These are phyloP conservation scores for Alternaria gansuensis DNA, from an alignment of 2,329 filamentous ascomycete genomes.

Conservation along the genomic window DNA sequence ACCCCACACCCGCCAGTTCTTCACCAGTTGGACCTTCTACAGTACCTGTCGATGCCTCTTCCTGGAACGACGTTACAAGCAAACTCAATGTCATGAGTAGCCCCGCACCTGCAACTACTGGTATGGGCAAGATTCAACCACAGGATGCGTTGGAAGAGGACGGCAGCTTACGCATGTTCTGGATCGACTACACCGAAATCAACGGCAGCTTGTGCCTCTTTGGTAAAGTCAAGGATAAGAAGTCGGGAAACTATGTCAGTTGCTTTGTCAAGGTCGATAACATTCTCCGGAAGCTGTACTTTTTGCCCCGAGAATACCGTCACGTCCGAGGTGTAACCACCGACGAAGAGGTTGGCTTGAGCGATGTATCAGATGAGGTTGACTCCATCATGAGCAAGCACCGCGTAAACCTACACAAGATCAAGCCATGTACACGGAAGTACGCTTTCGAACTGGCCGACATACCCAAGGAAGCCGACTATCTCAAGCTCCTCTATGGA, in stretches of 20 bases:
- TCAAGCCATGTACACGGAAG: constrained; percentile 87
- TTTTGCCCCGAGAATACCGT: constrained; percentile 78
- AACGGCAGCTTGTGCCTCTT: constrained; percentile 93
- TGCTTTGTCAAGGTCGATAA: constrained; percentile 98
- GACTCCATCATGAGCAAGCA: constrained; percentile 87
- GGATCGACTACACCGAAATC: constrained; percentile 94
- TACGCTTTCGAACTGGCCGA: constrained; percentile 93
- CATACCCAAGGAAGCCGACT: constrained; percentile 87
- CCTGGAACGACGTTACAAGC: constrained; percentile 87
- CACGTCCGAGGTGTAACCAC: constrained; percentile 71
- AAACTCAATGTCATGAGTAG: constrained; percentile 86
- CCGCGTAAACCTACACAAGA: constrained; percentile 88
- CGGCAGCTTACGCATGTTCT: constrained; percentile 92
- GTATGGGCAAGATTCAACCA: constrained; percentile 81
- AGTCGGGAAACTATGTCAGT: constrained; percentile 79
- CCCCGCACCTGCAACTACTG: constrained; percentile 69
- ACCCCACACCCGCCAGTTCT: constrained; percentile 77
- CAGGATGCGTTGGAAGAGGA: constrained; percentile 92
- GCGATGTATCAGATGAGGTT: constrained; percentile 89
- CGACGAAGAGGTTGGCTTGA: constrained; percentile 81
- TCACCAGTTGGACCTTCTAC: constrained; percentile 73
- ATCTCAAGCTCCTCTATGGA: constrained; percentile 94
- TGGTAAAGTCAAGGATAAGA: constrained; percentile 93
- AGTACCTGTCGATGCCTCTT: constrained; percentile 72
- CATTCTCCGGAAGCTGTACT: constrained; percentile 89